These are phyloP conservation scores for Arachnomyces sp. DNA, from an alignment of 2,329 filamentous ascomycete genomes.

Conservation along the genomic window DNA sequence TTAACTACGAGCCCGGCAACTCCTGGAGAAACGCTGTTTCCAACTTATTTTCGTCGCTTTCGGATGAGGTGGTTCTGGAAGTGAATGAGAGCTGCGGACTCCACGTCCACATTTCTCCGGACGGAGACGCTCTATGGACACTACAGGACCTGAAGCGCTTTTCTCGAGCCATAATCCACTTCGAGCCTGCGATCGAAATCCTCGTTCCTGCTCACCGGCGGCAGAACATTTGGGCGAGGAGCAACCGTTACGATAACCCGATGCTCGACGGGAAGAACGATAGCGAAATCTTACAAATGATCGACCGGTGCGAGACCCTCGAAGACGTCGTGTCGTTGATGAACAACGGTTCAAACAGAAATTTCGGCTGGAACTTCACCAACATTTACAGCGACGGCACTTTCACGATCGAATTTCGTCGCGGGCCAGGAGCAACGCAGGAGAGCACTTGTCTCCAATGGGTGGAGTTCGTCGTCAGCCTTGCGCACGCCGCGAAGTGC, in stretches of 20 bases:
- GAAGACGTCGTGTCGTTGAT: not conserved
- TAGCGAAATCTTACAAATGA: not conserved
- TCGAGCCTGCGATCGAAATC: conserved; percentile 2
- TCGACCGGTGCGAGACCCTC: not conserved
- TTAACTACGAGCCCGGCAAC: too few relatives aligned
- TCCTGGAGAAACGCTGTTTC: too few relatives aligned
- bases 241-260: not conserved
- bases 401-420: conserved; percentile 1
- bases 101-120: too few relatives aligned
- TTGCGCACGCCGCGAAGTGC: not conserved
- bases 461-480: not conserved
- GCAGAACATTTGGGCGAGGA: conserved; percentile 1
- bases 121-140: not conserved
- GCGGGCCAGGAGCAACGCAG: not conserved
- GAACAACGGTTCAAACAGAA: not conserved
- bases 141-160: conserved; percentile 1
- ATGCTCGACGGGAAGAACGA: not conserved
- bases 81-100: too few relatives aligned
- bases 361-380: conserved; percentile 1
- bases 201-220: conserved; percentile 1
- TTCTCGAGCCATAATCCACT: conserved; percentile 1
- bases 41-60: too few relatives aligned
- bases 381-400: not conserved
- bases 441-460: not conserved
- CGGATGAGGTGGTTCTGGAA: too few relatives aligned